Evolutionary conservation across 2,329 filamentous ascomycete genomes (phyloP).

Genomic region (Ampelomyces quisqualis): DNA sequence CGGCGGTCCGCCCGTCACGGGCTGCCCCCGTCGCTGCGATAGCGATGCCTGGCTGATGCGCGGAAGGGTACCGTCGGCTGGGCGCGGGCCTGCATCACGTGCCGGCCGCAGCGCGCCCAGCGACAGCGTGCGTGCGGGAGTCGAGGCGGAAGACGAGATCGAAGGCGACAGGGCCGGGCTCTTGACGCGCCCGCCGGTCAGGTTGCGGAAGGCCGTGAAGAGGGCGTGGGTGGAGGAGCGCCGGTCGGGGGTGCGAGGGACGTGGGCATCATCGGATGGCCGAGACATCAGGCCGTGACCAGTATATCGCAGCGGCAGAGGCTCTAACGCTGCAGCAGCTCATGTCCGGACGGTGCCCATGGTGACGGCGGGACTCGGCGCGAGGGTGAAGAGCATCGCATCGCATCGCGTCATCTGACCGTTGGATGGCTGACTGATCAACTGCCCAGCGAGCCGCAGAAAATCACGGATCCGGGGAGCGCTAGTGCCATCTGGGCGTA

Average conservation of each 20-base stretch:
- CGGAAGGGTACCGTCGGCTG: slow-evolving; percentile 31
- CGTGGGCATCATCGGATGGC: slow-evolving; percentile 36
- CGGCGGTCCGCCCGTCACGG: slow-evolving; percentile 40
- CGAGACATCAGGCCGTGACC: no score
- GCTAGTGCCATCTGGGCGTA: not conserved
- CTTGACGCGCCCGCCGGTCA: slow-evolving; percentile 41
- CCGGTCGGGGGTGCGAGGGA: slow-evolving; percentile 41
- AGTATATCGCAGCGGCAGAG: no score
- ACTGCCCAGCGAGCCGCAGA: not conserved
- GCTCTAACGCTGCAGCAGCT: slow-evolving; percentile 4
- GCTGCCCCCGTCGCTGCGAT: slow-evolving; percentile 18
- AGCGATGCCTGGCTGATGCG: slow-evolving; percentile 27
- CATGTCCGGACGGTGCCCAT: not conserved
- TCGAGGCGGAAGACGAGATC: slow-evolving; percentile 32
- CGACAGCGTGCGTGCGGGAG: slow-evolving; percentile 34
- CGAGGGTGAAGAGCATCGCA: slow-evolving; percentile 2
- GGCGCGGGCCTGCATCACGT: slow-evolving; percentile 23
- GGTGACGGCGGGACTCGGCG: slow-evolving; percentile 4
- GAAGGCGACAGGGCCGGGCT: slow-evolving; percentile 37
- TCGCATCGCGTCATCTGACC: slow-evolving; percentile 10
- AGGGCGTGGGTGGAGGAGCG: slow-evolving; percentile 43
- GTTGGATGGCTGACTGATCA: slow-evolving; percentile 2
- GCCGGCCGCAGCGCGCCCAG: slow-evolving; percentile 25
- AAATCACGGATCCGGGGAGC: slow-evolving; percentile 17
- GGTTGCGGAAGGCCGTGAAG: slow-evolving; percentile 41